Conservation (phyloP, 306 rosid genomes). For the Vigna reflexopilosa region DNA sequence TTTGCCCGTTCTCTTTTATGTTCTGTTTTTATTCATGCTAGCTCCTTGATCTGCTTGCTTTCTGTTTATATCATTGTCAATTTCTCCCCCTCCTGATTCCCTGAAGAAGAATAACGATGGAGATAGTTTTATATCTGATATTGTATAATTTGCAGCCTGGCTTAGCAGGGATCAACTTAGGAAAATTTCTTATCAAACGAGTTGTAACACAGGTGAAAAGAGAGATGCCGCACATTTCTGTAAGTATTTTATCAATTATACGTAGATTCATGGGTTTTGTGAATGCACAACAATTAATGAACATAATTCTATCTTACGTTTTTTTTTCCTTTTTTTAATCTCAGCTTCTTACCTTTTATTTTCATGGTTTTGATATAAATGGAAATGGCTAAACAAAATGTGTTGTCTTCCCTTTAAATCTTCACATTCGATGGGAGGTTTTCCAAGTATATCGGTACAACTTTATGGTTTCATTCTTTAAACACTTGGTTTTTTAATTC, state of each 20-base stretch:
- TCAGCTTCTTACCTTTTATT: neutral
- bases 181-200: constrained; percentile 92
- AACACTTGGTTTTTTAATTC: neutral
- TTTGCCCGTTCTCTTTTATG: constrained; percentile 12
- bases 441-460: constrained; percentile 27
- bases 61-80: neutral
- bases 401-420: constrained; percentile 21
- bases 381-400: constrained; percentile 25
- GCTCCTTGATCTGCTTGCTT: constrained; percentile 41
- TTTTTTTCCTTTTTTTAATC: neutral
- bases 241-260: constrained; percentile 56
- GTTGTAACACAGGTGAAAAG: constrained; percentile 86
- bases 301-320: constrained; percentile 1
- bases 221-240: constrained; percentile 88
- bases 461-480: constrained; percentile 36
- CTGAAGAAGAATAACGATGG: constrained; percentile 19
- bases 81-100: constrained; percentile 29
- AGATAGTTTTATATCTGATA: constrained; percentile 39
- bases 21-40: constrained; percentile 28
- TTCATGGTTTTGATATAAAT: constrained; percentile 24
- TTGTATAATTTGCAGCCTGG: constrained; percentile 74
- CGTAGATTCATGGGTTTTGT: constrained; percentile 40
- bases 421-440: constrained; percentile 28
- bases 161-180: constrained; percentile 91
- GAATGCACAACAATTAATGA: constrained; percentile 3